Base-by-base conservation (phyloP, 2,329 filamentous ascomycete genomes). In the Phaeosphaeriaceae sp. region DNA sequence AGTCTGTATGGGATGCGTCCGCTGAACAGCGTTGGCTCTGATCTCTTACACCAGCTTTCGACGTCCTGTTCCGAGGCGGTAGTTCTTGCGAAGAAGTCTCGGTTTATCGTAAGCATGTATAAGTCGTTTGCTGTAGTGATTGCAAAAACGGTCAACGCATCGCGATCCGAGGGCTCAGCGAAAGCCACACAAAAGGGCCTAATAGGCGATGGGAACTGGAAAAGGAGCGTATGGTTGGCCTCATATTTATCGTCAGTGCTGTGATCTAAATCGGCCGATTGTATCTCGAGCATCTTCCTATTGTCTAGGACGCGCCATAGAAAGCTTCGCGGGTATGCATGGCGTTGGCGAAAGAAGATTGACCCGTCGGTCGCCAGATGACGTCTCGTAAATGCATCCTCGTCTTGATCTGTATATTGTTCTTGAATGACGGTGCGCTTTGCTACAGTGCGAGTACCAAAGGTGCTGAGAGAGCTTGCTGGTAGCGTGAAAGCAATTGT, bases 291-390 rank as follows among this genome's bases (percentile, higher is more conserved):
- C 54, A 91, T 80, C 60, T 84, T 89, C 66, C 86, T 85, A 64
- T 90, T 86, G 66, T 96, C 88, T 52, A 97, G 77, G 32, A 97
- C 82, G 61, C 93, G 85, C 94, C 94, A 99, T 39, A 96, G 81
- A 69, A 97, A 95, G 73, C 85, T 90, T 68, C 89, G 87, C 32
- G 94, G 94, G 56, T 88, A 87, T 56, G 83, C 80, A 66, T 88
- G 85, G 71, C 88, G 83, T 71, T 84, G 83, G 46, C 94, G 86
- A 74, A 96, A 92, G 77, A 90, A 96, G 47, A 97, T 82, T 2
- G 90, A 91, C 21, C 90, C 88, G 26, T 92, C 84, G 2, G 62
- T 71, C 20, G 93, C 90, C 44, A 97, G 78, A 67, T 89, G 84
- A 56, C 84, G 86, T 52, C 83, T 79, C 58, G 87, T 84, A 67